These are phyloP conservation scores for Sistotremastrum niveocremeum DNA, from an alignment of 768 basidiomycete genomes.

Conservation along the genomic window DNA sequence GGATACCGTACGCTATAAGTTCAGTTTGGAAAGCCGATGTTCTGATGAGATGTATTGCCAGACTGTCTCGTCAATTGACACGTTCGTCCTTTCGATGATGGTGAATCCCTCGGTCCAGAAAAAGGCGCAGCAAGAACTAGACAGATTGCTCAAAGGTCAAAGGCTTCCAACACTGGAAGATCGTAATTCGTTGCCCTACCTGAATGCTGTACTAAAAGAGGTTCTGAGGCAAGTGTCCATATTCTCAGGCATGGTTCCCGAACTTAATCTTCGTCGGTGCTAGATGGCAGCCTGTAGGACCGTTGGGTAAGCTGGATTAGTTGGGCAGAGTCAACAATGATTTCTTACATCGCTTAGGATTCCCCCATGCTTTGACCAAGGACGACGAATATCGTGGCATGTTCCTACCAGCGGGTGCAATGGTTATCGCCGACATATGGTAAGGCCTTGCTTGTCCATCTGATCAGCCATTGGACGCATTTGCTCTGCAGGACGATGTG, in stretches of 20 bases:
- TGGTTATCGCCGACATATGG: constrained; percentile 18
- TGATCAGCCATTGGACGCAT: not conserved
- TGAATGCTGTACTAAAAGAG: constrained; percentile 18
- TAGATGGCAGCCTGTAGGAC: constrained; percentile 22
- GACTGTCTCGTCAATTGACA: constrained; percentile 41
- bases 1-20: too few relatives aligned
- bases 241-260: too few relatives aligned
- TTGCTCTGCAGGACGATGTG: not conserved
- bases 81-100: constrained; percentile 23
- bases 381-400: constrained; percentile 16
- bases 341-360: not conserved
- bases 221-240: constrained; percentile 6
- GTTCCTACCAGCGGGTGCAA: constrained; percentile 23
- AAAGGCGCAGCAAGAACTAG: constrained; percentile 26
- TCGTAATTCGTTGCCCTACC: not conserved
- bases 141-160: constrained; percentile 16
- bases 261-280: too few relatives aligned
- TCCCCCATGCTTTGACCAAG: constrained; percentile 14
- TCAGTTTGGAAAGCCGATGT: too few relatives aligned
- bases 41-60: constrained; percentile 11
- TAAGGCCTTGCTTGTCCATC: not conserved
- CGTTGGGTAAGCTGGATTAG: constrained; percentile 15
- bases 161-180: constrained; percentile 14
- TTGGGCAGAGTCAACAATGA: not conserved
- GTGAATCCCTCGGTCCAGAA: constrained; percentile 23